A percentile compares a stretch with the other conserved stretches of the same genome.
Conservation (phyloP, 129 eudicot species). For the carrot (Daucus carota) region DNA sequence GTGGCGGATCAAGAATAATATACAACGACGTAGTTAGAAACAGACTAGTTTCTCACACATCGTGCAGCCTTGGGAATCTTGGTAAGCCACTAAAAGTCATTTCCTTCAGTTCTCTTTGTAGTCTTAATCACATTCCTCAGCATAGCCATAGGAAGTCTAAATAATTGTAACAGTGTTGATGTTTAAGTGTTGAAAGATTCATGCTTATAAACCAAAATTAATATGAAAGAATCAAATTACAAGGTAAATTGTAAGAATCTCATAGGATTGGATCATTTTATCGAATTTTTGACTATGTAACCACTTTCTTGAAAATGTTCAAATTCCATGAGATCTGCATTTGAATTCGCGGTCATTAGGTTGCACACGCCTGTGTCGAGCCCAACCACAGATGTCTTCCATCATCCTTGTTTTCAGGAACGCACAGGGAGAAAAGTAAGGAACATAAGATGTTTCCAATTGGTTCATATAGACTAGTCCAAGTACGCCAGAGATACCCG, state of each 20-base stretch:
- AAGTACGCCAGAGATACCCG: background rate
- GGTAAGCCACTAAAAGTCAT: background rate
- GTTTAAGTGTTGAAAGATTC: background rate
- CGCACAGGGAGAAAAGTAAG: background rate
- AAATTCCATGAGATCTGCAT: constrained; percentile 18
- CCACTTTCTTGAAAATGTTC: constrained; percentile 18
- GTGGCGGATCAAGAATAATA: background rate
- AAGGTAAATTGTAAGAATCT: constrained; percentile 22
- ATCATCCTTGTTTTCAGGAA: constrained; percentile 13
- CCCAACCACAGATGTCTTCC: constrained; percentile 11
- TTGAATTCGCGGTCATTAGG: constrained; percentile 25
- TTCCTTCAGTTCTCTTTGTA: constrained; percentile 12
- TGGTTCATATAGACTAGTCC: constrained; percentile 11
- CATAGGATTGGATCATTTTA: constrained; percentile 13
- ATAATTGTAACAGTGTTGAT: background rate
- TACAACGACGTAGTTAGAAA: constrained; percentile 14
- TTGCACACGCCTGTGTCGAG: constrained; percentile 18
- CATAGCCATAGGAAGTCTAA: background rate
- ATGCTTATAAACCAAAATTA: background rate
- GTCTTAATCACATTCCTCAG: constrained; percentile 8
- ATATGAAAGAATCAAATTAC: constrained; percentile 26
- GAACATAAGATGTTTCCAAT: constrained; percentile 8
- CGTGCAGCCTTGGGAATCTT: constrained; percentile 29
- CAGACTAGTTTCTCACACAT: constrained; percentile 5
- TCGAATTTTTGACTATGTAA: constrained; percentile 12